Percentiles rank a stretch among this genome's conserved stretches.
phyloP scores from a whole-genome alignment of 257 asterid species.

The Verbascum thapsus region DNA sequence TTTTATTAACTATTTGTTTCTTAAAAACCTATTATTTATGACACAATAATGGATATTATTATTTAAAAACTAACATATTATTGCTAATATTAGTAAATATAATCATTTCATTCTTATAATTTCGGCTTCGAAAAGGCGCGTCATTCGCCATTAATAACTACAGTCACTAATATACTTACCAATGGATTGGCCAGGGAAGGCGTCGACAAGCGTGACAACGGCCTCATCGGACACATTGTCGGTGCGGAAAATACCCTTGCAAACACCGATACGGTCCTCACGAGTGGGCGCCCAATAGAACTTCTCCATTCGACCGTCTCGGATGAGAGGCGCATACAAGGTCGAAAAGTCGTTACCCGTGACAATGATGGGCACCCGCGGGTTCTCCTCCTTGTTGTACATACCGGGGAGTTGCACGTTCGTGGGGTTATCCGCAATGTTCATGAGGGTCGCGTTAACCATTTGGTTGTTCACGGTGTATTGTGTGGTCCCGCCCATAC shows the following conservation, averaged over 20 bases:
- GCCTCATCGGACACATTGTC: conserved; percentile 54
- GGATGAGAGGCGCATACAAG: conserved; percentile 82
- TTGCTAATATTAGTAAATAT: too few species aligned
- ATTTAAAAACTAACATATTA: too few species aligned
- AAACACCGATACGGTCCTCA: conserved; percentile 81
- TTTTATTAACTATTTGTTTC: too few species aligned
- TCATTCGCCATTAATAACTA: too few species aligned
- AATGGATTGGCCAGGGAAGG: conserved; percentile 90
- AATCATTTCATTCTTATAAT: too few species aligned
- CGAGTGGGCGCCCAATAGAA: conserved; percentile 96
- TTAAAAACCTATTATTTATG: too few species aligned
- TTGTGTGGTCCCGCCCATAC: conserved; percentile 87
- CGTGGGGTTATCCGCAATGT: conserved; percentile 88
- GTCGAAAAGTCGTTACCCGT: conserved; percentile 91
- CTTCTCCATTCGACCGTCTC: too few species aligned
- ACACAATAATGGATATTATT: too few species aligned
- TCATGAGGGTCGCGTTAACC: conserved; percentile 94
- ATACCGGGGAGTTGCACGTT: conserved; percentile 89
- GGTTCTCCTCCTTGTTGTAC: conserved; percentile 92
- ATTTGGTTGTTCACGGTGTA: too few species aligned
- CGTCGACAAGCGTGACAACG: conserved; percentile 62
- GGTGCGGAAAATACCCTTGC: conserved; percentile 71
- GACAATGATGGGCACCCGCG: conserved; percentile 79
- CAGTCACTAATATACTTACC: too few species aligned
- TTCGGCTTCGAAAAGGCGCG: too few species aligned